These are phyloP conservation scores for Purpureocillium lavendulum DNA, from an alignment of 2,329 filamentous ascomycete genomes.

Conservation along the genomic window DNA sequence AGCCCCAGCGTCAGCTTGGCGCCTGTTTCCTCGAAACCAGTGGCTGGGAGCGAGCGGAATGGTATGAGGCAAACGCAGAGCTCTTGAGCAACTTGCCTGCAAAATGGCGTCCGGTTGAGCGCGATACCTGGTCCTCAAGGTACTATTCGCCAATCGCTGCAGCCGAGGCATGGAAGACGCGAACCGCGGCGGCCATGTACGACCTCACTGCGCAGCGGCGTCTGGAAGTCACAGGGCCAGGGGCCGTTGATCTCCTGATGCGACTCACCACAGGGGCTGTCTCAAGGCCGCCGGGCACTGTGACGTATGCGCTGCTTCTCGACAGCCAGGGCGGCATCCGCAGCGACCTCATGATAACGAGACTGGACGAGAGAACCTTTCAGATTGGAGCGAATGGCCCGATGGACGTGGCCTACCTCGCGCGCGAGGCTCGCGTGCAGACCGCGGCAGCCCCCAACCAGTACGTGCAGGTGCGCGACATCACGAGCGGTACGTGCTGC, in stretches of 20 bases:
- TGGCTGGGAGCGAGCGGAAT: constrained; percentile 56
- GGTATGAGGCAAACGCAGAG: constrained; percentile 48
- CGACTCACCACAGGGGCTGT: constrained; percentile 43
- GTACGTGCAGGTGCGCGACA: constrained; percentile 45
- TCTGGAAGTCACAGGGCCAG: constrained; percentile 49
- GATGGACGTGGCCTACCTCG: constrained; percentile 44
- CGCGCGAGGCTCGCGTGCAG: constrained; percentile 42
- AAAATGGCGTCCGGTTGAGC: constrained; percentile 44
- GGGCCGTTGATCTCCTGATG: constrained; percentile 45
- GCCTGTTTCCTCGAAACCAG: constrained; percentile 51
- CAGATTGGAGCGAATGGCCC: constrained; percentile 50
- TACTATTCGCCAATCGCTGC: constrained; percentile 51
- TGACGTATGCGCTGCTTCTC: constrained; percentile 50
- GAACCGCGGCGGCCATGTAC: constrained; percentile 53
- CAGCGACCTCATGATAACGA: constrained; percentile 48
- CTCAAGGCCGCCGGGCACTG: constrained; percentile 33
- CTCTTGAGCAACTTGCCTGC: constrained; percentile 42
- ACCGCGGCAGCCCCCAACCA: constrained; percentile 26
- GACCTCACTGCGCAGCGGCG: constrained; percentile 54
- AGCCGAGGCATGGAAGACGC: constrained; percentile 56
- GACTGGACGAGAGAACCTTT: constrained; percentile 39
- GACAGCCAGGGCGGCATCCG: constrained; percentile 43
- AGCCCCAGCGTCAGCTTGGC: constrained; percentile 44
- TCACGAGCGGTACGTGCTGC: constrained; percentile 51
- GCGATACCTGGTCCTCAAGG: constrained; percentile 49